These are phyloP conservation scores for Fusarium sp. DNA, from an alignment of 2,329 filamentous ascomycete genomes.

Conservation along the genomic window DNA sequence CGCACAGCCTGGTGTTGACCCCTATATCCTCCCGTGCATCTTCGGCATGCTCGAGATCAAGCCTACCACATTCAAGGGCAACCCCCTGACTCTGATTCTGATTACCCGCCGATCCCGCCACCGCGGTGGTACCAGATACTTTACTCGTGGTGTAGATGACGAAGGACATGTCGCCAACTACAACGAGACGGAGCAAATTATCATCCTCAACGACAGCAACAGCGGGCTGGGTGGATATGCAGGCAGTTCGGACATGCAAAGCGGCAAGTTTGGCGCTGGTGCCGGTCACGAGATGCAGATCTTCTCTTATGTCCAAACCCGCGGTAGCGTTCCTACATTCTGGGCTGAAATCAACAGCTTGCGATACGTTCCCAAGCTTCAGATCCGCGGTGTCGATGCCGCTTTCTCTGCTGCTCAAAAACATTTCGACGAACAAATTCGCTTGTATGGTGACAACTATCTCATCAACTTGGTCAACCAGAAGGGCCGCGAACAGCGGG, in stretches of 20 bases:
- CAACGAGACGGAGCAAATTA: conserved; percentile 96
- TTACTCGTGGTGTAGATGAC: conserved; percentile 93
- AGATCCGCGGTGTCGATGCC: conserved; percentile 85
- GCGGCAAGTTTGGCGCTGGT: conserved; percentile 72
- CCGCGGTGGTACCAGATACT: conserved; percentile 91
- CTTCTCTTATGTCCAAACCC: conserved; percentile 94
- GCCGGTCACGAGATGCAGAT: conserved; percentile 84
- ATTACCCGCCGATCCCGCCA: conserved; percentile 91
- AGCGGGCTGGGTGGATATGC: conserved; percentile 84
- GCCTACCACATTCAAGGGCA: conserved; percentile 86
- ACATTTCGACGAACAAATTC: conserved; percentile 95
- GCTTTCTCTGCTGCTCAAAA: conserved; percentile 82
- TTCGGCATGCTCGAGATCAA: conserved; percentile 96
- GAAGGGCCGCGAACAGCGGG: conserved; percentile 86
- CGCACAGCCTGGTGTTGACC: conserved; percentile 82
- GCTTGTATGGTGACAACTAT: conserved; percentile 95
- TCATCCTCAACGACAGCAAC: conserved; percentile 86
- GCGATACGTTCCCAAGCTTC: conserved; percentile 89
- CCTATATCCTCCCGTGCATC: conserved; percentile 94
- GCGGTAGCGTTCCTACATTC: conserved; percentile 94
- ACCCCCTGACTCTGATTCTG: conserved; percentile 84
- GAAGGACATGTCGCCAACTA: conserved; percentile 97
- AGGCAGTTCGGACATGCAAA: conserved; percentile 80
- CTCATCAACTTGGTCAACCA: conserved; percentile 98
- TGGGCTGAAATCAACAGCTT: conserved; percentile 97